A percentile compares a stretch with the other conserved stretches of the same genome.
phyloP scores from a whole-genome alignment of 768 basidiomycete genomes.

The Hirschioporus abietinus region DNA sequence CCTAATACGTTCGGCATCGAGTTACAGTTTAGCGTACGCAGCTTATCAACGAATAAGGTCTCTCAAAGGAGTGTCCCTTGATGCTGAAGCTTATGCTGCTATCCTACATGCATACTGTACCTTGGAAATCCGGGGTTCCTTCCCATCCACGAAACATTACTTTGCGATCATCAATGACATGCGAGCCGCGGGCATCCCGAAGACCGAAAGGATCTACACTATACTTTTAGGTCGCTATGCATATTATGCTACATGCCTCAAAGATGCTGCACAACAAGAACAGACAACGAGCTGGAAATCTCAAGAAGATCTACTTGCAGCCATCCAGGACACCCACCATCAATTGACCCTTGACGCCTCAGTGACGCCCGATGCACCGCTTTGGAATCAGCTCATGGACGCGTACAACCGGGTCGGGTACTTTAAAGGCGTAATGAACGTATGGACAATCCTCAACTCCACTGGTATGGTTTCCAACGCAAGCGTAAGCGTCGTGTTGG shows the following conservation, averaged over 20 bases:
- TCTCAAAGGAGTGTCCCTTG: conserved; percentile 29
- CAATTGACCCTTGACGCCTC: conserved; percentile 72
- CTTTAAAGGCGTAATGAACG: conserved; percentile 62
- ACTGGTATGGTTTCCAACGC: conserved; percentile 52
- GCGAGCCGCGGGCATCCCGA: conserved; percentile 54
- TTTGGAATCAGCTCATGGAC: conserved; percentile 87
- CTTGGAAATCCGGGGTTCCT: conserved; percentile 32
- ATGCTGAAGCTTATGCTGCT: conserved; percentile 53
- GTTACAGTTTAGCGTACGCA: conserved; percentile 54
- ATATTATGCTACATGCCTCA: conserved; percentile 29
- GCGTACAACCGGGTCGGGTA: conserved; percentile 78
- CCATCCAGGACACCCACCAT: conserved; percentile 66
- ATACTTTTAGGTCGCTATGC: conserved; percentile 57
- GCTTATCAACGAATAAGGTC: conserved; percentile 41
- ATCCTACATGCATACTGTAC: conserved; percentile 62
- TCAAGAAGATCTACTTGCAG: conserved; percentile 33
- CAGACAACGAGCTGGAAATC: conserved; percentile 20
- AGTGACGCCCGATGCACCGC: conserved; percentile 60
- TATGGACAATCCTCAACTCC: conserved; percentile 74
- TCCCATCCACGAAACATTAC: conserved; percentile 50
- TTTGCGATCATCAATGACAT: conserved; percentile 79
- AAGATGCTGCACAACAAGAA: conserved; percentile 9
- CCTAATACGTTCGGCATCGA: conserved; percentile 57
- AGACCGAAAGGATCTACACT: conserved; percentile 60
- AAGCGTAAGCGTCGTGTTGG: conserved; percentile 79